Base-by-base conservation (phyloP, 192 early-diverging fungal species). In the Rhizoclosmatium globosum region DNA sequence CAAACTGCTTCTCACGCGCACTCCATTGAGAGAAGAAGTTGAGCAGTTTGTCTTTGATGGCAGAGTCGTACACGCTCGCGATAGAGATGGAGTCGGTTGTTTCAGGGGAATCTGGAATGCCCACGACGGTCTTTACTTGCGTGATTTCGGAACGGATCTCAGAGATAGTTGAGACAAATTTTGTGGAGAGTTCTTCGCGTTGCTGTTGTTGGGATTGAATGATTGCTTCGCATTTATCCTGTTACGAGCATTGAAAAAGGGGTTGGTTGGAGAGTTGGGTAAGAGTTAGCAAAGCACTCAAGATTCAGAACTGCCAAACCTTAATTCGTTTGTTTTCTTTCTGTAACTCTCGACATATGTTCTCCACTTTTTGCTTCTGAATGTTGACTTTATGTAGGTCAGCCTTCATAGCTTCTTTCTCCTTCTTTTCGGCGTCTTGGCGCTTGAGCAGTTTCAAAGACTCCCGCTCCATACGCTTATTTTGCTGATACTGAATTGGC, bases 1-100 rank as follows among this genome's bases (percentile, higher is more conserved):
- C 83, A 81, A 89, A 92, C 64, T 91, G 91, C 69, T 88, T 87
- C 58, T 92, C 90, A 11, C 89, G 89, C 3, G 89, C 73, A 9
- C 82, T 86, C 65, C 91, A 92, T 79, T 92, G 90, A 57, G 88
- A 82, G 38, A 89, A 81, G 71, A 92, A 90, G 48, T 84, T 82
- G 42, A 86, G 85, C 31, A 92, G 83, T 21, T 88, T 88, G 50
- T 92, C 88, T 68, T 91, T 91, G 58, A 91, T 74, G 66, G 58
- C 88, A 84, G 75, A 64, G 64, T 57, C 64, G 39, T 19, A 47
- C 38, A 64, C 68, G 59, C 15, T 64, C 53, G 68, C 59, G 7
- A 58, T 71, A 2, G 47, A 53, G 23, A 76, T 69, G 43, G 21
- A 21, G 50, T 69, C 53, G 41, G 21, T 41, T 21, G 67, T 74